Evolutionary conservation across 2,329 filamentous ascomycete genomes (phyloP).

Genomic region (Sporothrix globosa): DNA sequence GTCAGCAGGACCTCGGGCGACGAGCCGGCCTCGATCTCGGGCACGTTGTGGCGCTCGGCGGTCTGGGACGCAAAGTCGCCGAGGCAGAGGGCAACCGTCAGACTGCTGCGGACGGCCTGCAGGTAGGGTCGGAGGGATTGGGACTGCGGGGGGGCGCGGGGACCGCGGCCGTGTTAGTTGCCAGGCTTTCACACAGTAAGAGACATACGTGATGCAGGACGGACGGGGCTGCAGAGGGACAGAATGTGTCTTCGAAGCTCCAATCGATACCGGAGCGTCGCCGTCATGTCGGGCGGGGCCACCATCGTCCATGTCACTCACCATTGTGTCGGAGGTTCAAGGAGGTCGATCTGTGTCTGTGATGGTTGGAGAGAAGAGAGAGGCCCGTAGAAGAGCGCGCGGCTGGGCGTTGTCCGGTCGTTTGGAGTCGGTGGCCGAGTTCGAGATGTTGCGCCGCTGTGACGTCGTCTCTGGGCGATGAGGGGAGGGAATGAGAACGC

Average conservation of each 20-base stretch:
- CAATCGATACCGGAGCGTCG: background rate
- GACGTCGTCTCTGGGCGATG: conserved; percentile 1
- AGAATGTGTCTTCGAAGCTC: background rate
- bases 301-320: background rate
- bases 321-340: conserved; percentile 11
- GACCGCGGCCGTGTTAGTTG: background rate
- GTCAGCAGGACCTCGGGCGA: conserved; percentile 94
- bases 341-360: no score
- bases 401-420: background rate
- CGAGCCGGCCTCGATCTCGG: conserved; percentile 90
- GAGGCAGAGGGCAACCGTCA: conserved; percentile 89
- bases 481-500: background rate
- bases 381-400: no score
- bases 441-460: conserved; percentile 15
- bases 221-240: background rate
- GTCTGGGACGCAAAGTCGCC: conserved; percentile 98
- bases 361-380: background rate
- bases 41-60: conserved; percentile 95
- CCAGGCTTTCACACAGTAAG: background rate
- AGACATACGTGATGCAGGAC: background rate
- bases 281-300: background rate
- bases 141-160: conserved; percentile 59
- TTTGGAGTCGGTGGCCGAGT: background rate
- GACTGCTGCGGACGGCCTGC: conserved; percentile 89
- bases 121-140: conserved; percentile 97